Percentiles rank a stretch among this genome's conserved stretches.
Conservation (phyloP, 2,329 filamentous ascomycete species). For the Mollisiaceae sp. region DNA sequence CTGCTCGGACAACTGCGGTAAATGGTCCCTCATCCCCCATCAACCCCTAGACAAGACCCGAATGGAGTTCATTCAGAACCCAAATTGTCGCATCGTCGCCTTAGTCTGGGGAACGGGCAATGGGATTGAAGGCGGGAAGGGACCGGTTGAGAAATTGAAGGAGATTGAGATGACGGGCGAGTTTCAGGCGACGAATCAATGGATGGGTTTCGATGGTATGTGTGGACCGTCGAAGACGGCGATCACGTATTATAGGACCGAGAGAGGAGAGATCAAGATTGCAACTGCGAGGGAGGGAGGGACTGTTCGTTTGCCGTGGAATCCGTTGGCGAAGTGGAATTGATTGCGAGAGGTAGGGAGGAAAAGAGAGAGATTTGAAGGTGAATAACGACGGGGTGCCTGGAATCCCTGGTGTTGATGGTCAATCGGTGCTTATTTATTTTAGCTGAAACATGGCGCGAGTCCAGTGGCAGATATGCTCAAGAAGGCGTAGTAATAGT, state of each 20-base stretch:
- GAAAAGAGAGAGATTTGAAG: background rate
- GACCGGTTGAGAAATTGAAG: slow-evolving; percentile 9
- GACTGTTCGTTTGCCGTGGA: slow-evolving; percentile 14
- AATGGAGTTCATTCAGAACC: background rate
- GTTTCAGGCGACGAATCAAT: slow-evolving; percentile 11
- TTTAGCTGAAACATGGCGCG: background rate
- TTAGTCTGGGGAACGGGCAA: slow-evolving; percentile 12
- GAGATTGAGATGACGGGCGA: slow-evolving; percentile 17
- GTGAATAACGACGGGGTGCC: background rate
- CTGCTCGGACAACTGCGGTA: background rate
- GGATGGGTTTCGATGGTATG: slow-evolving; percentile 15
- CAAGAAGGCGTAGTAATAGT: no score
- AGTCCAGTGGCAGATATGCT: background rate
- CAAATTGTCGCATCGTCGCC: slow-evolving; percentile 1
- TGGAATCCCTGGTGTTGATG: background rate
- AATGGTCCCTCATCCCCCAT: background rate
- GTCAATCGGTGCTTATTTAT: background rate
- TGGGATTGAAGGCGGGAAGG: slow-evolving; percentile 6
- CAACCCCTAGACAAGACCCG: background rate
- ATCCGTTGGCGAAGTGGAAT: slow-evolving; percentile 16
- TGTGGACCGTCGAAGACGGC: slow-evolving; percentile 5
- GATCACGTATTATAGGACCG: slow-evolving; percentile 8
- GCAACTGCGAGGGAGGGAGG: slow-evolving; percentile 14
- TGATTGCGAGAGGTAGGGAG: slow-evolving; percentile 4
- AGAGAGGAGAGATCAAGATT: slow-evolving; percentile 7